Evolutionary conservation across 257 asterid species (phyloP).

Genomic region (Solanum ahanhuiri): DNA sequence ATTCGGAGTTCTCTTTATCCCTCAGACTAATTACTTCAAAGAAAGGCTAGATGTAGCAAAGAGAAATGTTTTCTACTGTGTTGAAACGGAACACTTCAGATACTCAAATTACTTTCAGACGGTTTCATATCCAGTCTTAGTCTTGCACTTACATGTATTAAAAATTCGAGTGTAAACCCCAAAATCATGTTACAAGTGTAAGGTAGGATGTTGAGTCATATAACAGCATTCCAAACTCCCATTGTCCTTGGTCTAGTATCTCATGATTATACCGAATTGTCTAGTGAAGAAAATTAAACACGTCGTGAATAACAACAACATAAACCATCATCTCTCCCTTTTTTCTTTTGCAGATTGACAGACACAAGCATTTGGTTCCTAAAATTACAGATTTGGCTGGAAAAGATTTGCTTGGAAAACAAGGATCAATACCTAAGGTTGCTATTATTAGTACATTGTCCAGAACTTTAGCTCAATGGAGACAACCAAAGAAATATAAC

Average conservation of each 20-base stretch:
- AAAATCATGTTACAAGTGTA: not conserved
- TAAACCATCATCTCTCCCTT: not conserved
- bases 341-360: conserved; percentile 58
- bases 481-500: conserved; percentile 71
- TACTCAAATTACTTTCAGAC: not conserved
- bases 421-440: conserved; percentile 41
- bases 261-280: no score
- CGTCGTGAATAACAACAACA: not conserved
- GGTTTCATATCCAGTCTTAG: not conserved
- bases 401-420: conserved; percentile 78
- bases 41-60: not conserved
- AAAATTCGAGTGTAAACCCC: not conserved
- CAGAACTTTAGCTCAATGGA: conserved; percentile 51
- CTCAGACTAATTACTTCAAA: not conserved
- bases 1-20: not conserved
- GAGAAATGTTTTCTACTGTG: not conserved
- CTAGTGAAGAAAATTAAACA: no score
- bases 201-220: no score
- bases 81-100: not conserved
- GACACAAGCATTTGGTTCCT: conserved; percentile 84
- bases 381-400: conserved; percentile 93
- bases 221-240: no score
- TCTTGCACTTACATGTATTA: not conserved
- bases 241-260: no score
- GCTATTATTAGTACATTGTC: conserved; percentile 57